Percentiles rank a stretch among this genome's conserved stretches.
These are phyloP conservation scores for Nitzschia palea DNA, from an alignment of 108 stramenopile species.

Conservation along the genomic window DNA sequence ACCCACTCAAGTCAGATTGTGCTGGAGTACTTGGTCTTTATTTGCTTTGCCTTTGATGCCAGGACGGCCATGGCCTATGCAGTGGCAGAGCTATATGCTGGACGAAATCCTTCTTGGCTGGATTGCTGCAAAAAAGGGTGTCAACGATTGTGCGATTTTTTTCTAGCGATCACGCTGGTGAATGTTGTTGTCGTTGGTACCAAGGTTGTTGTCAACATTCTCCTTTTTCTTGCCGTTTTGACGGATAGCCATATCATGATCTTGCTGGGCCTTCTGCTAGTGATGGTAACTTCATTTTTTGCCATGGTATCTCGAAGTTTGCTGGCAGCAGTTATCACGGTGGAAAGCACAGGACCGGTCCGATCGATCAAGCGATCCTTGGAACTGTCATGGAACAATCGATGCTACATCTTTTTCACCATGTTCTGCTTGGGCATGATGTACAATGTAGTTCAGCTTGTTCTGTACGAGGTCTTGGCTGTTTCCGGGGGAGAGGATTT, in stretches of 20 bases:
- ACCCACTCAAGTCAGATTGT: background rate
- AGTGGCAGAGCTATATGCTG: background rate
- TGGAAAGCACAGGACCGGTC: background rate
- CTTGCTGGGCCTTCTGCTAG: background rate
- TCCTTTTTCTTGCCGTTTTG: background rate
- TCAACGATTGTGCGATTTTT: background rate
- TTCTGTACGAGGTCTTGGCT: background rate
- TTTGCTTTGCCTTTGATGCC: background rate
- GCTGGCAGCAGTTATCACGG: background rate
- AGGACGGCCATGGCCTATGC: slow-evolving; percentile 1
- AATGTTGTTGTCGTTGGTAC: background rate
- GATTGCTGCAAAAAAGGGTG: background rate
- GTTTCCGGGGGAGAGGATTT: background rate
- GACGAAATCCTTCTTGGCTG: background rate
- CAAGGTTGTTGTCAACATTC: background rate
- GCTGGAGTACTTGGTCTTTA: background rate
- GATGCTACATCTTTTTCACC: slow-evolving; percentile 6
- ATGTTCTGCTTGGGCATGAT: background rate
- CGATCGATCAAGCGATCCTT: background rate
- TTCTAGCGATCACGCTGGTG: background rate
- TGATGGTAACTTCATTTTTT: background rate
- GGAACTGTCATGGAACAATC: background rate
- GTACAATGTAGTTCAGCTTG: background rate
- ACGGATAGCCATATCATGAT: background rate
- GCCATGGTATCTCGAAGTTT: background rate